Evolutionary conservation across 2,329 filamentous ascomycete genomes (phyloP).

Genomic region (Fusarium virguliforme): DNA sequence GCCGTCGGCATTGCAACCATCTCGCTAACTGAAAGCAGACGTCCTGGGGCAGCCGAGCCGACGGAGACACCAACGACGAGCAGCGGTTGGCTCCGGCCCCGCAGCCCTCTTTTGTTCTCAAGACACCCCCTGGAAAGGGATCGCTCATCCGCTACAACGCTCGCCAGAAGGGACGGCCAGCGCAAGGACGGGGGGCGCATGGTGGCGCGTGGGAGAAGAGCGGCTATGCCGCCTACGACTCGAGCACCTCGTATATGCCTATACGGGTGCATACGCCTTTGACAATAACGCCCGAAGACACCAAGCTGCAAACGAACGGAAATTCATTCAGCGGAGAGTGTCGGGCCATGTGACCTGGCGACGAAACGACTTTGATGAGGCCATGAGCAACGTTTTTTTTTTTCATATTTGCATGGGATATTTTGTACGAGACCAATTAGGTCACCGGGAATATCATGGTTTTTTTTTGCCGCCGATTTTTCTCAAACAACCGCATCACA

Average conservation of each 20-base stretch:
- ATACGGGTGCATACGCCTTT: slow-evolving; percentile 51
- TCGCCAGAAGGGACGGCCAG: slow-evolving; percentile 59
- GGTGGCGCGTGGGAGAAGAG: slow-evolving; percentile 53
- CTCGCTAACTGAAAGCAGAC: slow-evolving; percentile 71
- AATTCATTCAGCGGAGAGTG: slow-evolving; percentile 44
- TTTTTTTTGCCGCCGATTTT: slow-evolving; percentile 30
- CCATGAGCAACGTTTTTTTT: slow-evolving; percentile 50
- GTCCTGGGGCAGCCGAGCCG: slow-evolving; percentile 94
- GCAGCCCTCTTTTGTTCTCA: slow-evolving; percentile 60
- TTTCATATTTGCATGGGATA: slow-evolving; percentile 41
- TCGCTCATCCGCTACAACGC: slow-evolving; percentile 65
- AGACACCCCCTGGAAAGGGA: slow-evolving; percentile 61
- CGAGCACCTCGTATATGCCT: slow-evolving; percentile 57
- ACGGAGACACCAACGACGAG: slow-evolving; percentile 87
- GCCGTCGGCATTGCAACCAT: background rate
- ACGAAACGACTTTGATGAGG: slow-evolving; percentile 51
- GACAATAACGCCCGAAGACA: slow-evolving; percentile 42
- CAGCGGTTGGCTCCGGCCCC: slow-evolving; percentile 74
- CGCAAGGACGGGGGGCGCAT: slow-evolving; percentile 44
- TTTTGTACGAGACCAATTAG: slow-evolving; percentile 39
- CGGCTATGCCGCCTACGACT: slow-evolving; percentile 56
- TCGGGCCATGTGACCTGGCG: slow-evolving; percentile 45
- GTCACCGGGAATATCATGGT: slow-evolving; percentile 35
- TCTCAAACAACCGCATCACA: slow-evolving; percentile 37
- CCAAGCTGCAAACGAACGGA: slow-evolving; percentile 45